Base-by-base conservation (phyloP, 2,329 filamentous ascomycete species). In the Penicillium sp. region DNA sequence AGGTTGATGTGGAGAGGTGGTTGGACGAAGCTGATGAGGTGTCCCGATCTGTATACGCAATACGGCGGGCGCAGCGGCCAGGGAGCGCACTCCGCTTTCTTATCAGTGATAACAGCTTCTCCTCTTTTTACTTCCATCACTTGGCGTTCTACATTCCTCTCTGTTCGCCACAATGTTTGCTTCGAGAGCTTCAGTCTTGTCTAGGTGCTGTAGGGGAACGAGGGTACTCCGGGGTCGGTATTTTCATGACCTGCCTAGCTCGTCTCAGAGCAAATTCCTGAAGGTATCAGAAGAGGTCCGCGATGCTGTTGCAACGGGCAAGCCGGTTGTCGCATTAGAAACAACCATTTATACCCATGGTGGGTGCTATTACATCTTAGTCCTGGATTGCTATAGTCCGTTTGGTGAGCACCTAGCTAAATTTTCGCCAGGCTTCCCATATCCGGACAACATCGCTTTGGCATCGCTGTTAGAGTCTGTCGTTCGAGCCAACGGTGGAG, bases 281-380 rank as follows among this genome's bases (percentile, higher is more conserved):
- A 83, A 81, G 52, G 81, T 96, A 43, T 93, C 91, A 1, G 88
- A 93, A 50, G 93, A 98, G 75, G 88, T 99, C 13, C 80, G 82
- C 52, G 86, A 91, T 70, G 93, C 93, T 39, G 74, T 97, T 48
- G 81, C 85, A 43, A 84, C 85, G 13, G 87, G 87, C 55, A 87
- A 86, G 67, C 93, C 95, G 0, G 88, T 99, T 4, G 93, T 99
- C 11, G 95, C 93, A 16, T 82, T 99, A 4, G 95, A 99, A 76
- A 92, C 91, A 2, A 96, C 95, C 4, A 98, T 99, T 66, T 98
- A 99, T 76, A 99, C 95, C 1, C 95, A 99, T 76, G 93, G 92
- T 81, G 74, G 52, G 67, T 54, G 27, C 37, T 16, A n/a, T 11
- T 6, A 3, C 21, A 27, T 27, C 10, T 9, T 14, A 22, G 9